These are phyloP conservation scores for Colletotrichum siamense DNA, from an alignment of 2,329 filamentous ascomycete genomes.

Conservation along the genomic window DNA sequence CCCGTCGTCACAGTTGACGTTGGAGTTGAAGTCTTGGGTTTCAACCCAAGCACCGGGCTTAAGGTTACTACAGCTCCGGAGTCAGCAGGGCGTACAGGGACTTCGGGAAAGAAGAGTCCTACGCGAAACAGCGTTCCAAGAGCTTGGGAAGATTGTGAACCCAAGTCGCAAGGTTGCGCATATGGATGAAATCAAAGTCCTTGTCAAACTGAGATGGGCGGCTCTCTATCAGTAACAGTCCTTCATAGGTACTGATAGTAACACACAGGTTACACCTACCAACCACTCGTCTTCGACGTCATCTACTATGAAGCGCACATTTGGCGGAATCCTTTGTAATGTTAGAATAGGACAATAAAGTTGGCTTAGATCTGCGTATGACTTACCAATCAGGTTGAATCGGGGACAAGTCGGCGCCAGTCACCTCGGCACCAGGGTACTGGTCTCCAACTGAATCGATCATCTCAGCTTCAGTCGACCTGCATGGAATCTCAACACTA, in stretches of 20 bases:
- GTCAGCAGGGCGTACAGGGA: background rate
- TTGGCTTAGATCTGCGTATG: background rate
- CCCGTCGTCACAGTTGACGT: slow-evolving; percentile 38
- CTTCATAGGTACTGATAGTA: background rate
- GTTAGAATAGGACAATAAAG: background rate
- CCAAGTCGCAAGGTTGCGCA: background rate
- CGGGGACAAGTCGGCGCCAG: background rate
- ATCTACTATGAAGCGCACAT: background rate
- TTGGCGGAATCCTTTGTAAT: background rate
- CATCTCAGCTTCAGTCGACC: background rate
- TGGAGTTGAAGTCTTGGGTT: slow-evolving; percentile 47
- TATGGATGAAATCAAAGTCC: background rate
- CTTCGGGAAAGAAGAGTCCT: background rate
- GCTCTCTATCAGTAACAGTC: background rate
- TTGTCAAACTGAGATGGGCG: background rate
- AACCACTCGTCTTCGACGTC: background rate
- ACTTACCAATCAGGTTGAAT: background rate
- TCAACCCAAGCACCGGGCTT: slow-evolving; percentile 51
- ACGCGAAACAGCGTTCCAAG: background rate
- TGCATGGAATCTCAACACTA: fast-evolving
- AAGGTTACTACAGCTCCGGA: slow-evolving; percentile 14
- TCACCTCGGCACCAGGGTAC: background rate
- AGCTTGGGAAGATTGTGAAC: background rate
- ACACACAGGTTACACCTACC: fast-evolving
- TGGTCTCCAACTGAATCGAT: background rate